Percentiles rank a stretch among this genome's conserved stretches.
Conservation (phyloP, 2,329 filamentous ascomycete species). For the Aureobasidium sp. region DNA sequence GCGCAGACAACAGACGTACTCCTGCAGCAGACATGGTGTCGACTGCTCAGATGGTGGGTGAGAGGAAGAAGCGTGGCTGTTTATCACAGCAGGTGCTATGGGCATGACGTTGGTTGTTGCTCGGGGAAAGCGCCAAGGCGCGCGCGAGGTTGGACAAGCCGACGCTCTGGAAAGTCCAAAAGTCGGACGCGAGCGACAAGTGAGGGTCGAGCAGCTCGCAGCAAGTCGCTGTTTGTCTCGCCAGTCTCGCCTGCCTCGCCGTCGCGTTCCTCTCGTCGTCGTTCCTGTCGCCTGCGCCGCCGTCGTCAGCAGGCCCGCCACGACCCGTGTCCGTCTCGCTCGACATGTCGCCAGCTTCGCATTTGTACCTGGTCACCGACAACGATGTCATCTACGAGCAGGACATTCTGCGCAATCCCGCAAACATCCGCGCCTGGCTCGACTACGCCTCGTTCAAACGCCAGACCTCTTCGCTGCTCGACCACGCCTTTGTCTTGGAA, state of each 20-base stretch:
- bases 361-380: constrained; percentile 54
- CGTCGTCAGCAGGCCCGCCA: background rate
- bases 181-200: background rate
- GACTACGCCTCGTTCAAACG: constrained; percentile 88
- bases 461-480: constrained; percentile 74
- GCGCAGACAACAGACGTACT: constrained; percentile 23
- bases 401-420: constrained; percentile 79
- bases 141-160: background rate
- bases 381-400: constrained; percentile 96
- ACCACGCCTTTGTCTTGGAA: constrained; percentile 85
- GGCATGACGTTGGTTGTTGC: constrained; percentile 6
- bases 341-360: constrained; percentile 24
- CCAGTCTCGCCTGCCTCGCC: background rate
- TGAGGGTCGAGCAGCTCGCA: background rate
- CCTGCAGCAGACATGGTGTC: constrained; percentile 36
- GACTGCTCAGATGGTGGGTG: background rate
- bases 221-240: background rate
- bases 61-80: background rate
- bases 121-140: constrained; percentile 11
- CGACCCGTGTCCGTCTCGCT: background rate
- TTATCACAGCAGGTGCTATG: background rate
- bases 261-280: background rate
- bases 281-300: background rate
- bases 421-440: constrained; percentile 88
- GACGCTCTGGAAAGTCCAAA: background rate